Base-by-base conservation (phyloP, 2,329 filamentous ascomycete genomes). In the Nothophaeocryptopus gaeumannii region DNA sequence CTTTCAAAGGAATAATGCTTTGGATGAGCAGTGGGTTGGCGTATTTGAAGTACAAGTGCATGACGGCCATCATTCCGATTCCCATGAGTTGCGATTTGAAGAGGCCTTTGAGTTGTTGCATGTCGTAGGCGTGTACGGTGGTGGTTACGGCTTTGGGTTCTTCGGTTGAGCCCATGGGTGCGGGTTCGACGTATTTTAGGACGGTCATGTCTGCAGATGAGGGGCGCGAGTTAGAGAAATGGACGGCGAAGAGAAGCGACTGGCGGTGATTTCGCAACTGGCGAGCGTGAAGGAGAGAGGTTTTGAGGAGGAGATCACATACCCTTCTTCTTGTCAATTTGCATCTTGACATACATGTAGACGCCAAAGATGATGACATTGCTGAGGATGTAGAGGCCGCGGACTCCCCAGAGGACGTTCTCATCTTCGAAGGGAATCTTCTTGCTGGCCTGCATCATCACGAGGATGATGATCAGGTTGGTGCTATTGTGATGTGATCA, bases 1-100 rank as follows among this genome's bases (percentile, higher is more conserved):
- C 82, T 85, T 99, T 99, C 73, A 97, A 79, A 31, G 93, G 93
- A 69, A 99, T 93, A 77, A 99, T 96, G 72, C 88, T 95, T 83
- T 99, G 93, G 77, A 99, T 96, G 67, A 96, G 79, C 44, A 99
- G 88, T 36, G 93, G 93, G 84, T 97, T 99, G 77, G 91, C 97
- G 85, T 97, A 99, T 74, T 96, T 91, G 81, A 99, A 88, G 84
- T 97, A 99, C 55, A 99, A 61, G 78, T 99, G 93, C 92, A 99
- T 97, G 68, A 96, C 88, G 55, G 74, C 84, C 92, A 99, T 97
- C 91, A 99, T 99, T 72, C 82, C 91, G 51, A 99, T 79, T 53
- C 93, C 93, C 88, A 96, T 97, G 66, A 95, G 76, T 77, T 97
- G 92, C 58, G 85, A 82, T 73, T 93, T 93, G 81, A 92, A 89